Evolutionary conservation across 1,284 basidiomycete genomes (phyloP).

Genomic region (Vanrija humicola): DNA sequence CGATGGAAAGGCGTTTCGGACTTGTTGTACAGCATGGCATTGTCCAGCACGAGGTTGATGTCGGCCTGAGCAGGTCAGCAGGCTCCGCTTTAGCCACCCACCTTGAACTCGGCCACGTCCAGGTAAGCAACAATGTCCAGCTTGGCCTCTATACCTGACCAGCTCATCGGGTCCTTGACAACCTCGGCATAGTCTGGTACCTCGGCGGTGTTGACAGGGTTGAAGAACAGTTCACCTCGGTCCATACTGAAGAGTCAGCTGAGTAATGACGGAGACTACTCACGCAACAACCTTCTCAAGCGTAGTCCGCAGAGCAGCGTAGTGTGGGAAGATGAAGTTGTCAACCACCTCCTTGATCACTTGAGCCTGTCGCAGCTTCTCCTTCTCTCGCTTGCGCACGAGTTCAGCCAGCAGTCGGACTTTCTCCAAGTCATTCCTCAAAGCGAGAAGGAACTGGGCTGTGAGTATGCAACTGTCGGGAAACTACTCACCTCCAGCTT

Average conservation of each 20-base stretch:
- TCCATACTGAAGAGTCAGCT: constrained; percentile 59
- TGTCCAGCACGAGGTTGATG: constrained; percentile 73
- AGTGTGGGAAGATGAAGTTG: constrained; percentile 63
- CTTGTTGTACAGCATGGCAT: constrained; percentile 85
- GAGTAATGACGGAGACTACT: constrained; percentile 34
- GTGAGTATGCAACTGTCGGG: background rate
- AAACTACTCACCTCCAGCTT: constrained; percentile 67
- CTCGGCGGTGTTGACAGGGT: constrained; percentile 70
- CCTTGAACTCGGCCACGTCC: constrained; percentile 71
- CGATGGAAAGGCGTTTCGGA: constrained; percentile 68
- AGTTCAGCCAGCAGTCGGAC: constrained; percentile 69
- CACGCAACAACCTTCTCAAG: constrained; percentile 70
- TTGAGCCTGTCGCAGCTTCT: constrained; percentile 72
- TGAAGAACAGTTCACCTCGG: constrained; percentile 67
- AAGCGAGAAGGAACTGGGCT: constrained; percentile 62
- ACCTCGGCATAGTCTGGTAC: constrained; percentile 92
- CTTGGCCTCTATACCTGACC: constrained; percentile 73
- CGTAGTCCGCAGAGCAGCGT: constrained; percentile 59
- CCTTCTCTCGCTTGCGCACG: constrained; percentile 74
- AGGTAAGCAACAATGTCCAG: constrained; percentile 74
- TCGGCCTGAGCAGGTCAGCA: constrained; percentile 59
- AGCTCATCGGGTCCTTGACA: constrained; percentile 84
- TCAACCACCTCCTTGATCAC: constrained; percentile 67
- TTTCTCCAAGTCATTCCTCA: constrained; percentile 72
- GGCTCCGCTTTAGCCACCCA: constrained; percentile 38